Evolutionary conservation across 2,329 filamentous ascomycete species (phyloP).

Genomic region (Plectosphaerella sp.): DNA sequence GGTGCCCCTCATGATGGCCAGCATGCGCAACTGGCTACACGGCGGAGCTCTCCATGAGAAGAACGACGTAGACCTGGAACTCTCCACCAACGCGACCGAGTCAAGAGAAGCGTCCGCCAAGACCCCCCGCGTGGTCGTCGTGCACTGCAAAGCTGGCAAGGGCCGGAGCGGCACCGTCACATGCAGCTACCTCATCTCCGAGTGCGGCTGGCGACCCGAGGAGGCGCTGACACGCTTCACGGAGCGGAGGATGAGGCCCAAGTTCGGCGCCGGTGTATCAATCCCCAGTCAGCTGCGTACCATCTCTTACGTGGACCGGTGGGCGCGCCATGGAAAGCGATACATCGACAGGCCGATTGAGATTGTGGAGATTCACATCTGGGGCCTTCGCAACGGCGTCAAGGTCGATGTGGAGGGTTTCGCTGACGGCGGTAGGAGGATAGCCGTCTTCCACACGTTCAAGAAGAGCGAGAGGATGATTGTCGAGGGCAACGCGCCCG

Average conservation of each 20-base stretch:
- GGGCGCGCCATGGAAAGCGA: conserved; percentile 68
- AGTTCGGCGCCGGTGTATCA: conserved; percentile 83
- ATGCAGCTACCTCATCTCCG: conserved; percentile 85
- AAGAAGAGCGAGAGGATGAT: conserved; percentile 65
- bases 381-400: conserved; percentile 83
- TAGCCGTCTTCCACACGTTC: conserved; percentile 81
- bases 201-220: conserved; percentile 61
- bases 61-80: conserved; percentile 13
- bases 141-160: conserved; percentile 97
- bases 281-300: conserved; percentile 91
- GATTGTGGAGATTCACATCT: conserved; percentile 83
- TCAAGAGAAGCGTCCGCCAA: conserved; percentile 10
- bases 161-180: conserved; percentile 84
- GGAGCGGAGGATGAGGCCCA: conserved; percentile 79
- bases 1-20: conserved; percentile 83
- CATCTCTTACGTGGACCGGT: conserved; percentile 83
- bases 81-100: conserved; percentile 19
- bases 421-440: conserved; percentile 82
- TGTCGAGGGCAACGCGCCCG: conserved; percentile 53
- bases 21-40: conserved; percentile 85
- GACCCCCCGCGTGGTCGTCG: conserved; percentile 67
- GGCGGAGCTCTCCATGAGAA: conserved; percentile 36
- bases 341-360: conserved; percentile 83
- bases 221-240: conserved; percentile 60
- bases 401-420: conserved; percentile 84